A percentile compares a stretch with the other conserved stretches of the same genome.
These are phyloP conservation scores for Carex cristatella DNA, from an alignment of 176 grass and related monocot species.

Conservation along the genomic window DNA sequence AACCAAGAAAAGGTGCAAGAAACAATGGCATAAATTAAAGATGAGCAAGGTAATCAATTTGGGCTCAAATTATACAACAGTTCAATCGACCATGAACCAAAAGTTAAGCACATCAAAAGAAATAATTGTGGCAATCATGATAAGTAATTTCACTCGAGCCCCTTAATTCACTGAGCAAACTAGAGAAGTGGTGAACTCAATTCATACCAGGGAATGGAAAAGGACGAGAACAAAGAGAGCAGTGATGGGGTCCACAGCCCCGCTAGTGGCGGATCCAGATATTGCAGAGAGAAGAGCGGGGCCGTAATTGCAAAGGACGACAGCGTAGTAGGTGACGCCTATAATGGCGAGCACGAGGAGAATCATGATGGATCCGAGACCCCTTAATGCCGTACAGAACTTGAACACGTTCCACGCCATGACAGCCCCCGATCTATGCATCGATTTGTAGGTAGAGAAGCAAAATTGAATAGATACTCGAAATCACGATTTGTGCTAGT, in stretches of 20 bases:
- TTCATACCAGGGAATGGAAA: constrained; percentile 73
- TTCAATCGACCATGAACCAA: background rate
- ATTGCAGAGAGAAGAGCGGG: constrained; percentile 37
- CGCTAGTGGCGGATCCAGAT: constrained; percentile 2
- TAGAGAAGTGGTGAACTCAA: background rate
- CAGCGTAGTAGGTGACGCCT: constrained; percentile 78
- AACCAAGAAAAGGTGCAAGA: background rate
- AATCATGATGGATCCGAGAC: constrained; percentile 94
- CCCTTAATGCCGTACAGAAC: constrained; percentile 88
- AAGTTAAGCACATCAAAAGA: background rate
- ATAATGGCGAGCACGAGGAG: constrained; percentile 82
- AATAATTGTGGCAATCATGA: background rate
- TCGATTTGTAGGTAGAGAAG: constrained; percentile 10
- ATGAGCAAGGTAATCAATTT: background rate
- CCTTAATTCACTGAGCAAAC: too few relatives aligned
- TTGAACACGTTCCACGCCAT: constrained; percentile 98
- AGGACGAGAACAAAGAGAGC: constrained; percentile 58
- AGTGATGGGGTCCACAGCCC: constrained; percentile 24
- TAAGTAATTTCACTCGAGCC: background rate
- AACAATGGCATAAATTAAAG: too few relatives aligned
- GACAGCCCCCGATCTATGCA: constrained; percentile 75
- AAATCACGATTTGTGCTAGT: background rate
- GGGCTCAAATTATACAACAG: background rate
- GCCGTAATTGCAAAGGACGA: constrained; percentile 83
- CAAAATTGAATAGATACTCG: background rate